Evolutionary conservation across 2,329 filamentous ascomycete species (phyloP).

Genomic region (Orbilia oligospora): DNA sequence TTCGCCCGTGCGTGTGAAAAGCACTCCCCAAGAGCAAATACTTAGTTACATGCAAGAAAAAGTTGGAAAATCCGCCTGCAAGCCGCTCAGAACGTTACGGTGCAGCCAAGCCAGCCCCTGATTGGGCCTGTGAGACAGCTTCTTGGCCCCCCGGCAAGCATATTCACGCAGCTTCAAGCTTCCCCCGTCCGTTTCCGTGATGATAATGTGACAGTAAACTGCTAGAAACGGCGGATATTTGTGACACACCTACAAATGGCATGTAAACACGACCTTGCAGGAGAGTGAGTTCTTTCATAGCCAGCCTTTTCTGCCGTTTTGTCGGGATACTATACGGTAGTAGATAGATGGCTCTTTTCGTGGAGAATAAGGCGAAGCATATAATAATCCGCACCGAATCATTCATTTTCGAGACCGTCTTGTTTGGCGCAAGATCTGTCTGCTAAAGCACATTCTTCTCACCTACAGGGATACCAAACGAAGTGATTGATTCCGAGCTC

Average conservation of each 20-base stretch:
- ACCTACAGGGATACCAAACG: slow-evolving; percentile 22
- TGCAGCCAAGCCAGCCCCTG: slow-evolving; percentile 42
- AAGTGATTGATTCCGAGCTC: slow-evolving; percentile 31
- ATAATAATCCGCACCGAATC: slow-evolving; percentile 49
- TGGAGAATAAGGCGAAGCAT: slow-evolving; percentile 45
- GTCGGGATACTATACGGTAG: slow-evolving; percentile 21
- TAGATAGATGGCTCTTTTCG: slow-evolving; percentile 7
- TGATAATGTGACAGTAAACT: slow-evolving; percentile 38
- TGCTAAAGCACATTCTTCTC: slow-evolving; percentile 17
- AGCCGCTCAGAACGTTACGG: slow-evolving; percentile 15
- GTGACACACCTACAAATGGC: slow-evolving; percentile 51
- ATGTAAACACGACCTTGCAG: slow-evolving; percentile 52
- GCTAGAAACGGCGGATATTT: slow-evolving; percentile 39
- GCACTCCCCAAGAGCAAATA: slow-evolving; percentile 20
- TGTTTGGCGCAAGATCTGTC: slow-evolving; percentile 21
- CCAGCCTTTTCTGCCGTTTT: slow-evolving; percentile 25
- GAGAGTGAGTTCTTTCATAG: slow-evolving; percentile 22
- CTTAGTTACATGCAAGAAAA: slow-evolving; percentile 15
- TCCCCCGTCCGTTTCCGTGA: slow-evolving; percentile 31
- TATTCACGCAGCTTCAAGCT: slow-evolving; percentile 55
- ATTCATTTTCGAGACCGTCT: slow-evolving; percentile 17
- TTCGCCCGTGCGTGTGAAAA: slow-evolving; percentile 17
- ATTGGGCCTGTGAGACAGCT: slow-evolving; percentile 47
- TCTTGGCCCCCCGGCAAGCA: slow-evolving; percentile 39
- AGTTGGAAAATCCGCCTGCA: slow-evolving; percentile 34